These are phyloP conservation scores for Russula brevipes DNA, from an alignment of 768 basidiomycete species.

Conservation along the genomic window DNA sequence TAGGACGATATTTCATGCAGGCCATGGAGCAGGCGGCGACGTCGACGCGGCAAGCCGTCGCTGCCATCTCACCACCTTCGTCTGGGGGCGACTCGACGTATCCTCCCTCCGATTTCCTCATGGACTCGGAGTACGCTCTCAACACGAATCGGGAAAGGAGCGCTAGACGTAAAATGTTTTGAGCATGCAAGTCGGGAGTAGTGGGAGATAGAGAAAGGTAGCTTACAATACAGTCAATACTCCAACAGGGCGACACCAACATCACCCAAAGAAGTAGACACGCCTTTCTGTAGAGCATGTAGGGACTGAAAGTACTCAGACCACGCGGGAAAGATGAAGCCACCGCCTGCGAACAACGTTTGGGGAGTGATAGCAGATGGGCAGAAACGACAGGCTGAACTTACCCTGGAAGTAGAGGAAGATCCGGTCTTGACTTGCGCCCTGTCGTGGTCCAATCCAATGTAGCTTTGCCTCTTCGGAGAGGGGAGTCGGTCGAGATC, in stretches of 20 bases:
- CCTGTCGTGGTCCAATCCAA: conserved; percentile 13
- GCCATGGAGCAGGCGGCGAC: too few relatives aligned
- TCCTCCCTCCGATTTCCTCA: conserved; percentile 58
- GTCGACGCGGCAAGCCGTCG: too few relatives aligned
- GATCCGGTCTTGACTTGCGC: not conserved
- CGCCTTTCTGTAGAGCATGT: too few relatives aligned
- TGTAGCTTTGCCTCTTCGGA: conserved; percentile 8
- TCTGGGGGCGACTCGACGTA: conserved; percentile 40
- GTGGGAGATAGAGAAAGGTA: not conserved
- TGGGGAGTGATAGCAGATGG: not conserved
- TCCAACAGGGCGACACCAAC: conserved; percentile 3
- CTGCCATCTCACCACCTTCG: too few relatives aligned
- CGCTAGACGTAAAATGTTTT: too few relatives aligned
- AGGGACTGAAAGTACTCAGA: not conserved
- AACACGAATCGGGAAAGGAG: too few relatives aligned
- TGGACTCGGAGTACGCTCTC: conserved; percentile 78
- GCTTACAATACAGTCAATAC: too few relatives aligned
- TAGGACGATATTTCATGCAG: too few relatives aligned
- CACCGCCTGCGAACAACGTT: conserved; percentile 1
- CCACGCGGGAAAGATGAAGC: not conserved
- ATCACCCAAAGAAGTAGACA: not conserved
- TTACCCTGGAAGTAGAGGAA: conserved; percentile 13
- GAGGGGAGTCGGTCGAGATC: conserved; percentile 1
- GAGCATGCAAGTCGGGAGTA: not conserved
- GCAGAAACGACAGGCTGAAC: too few relatives aligned